A percentile compares a stretch with the other conserved stretches of the same genome.
Evolutionary conservation across 192 early-diverging fungal genomes (phyloP).

Genomic region (Backusella sp.): DNA sequence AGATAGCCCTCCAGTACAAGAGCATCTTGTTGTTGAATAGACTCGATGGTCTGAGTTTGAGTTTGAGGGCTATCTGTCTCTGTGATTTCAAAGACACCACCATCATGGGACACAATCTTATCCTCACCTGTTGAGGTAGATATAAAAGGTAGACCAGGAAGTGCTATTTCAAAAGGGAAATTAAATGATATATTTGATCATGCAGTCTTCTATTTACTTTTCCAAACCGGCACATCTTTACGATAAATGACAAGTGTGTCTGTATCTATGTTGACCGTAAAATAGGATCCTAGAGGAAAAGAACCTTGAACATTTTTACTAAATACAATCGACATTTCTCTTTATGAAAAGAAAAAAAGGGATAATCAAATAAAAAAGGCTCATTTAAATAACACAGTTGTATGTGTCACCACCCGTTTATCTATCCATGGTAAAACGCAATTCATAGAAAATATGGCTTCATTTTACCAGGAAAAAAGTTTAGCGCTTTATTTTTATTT

Average conservation of each 20-base stretch:
- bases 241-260: not conserved
- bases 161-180: constrained; percentile 10
- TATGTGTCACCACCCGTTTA: no score
- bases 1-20: constrained; percentile 19
- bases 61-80: constrained; percentile 33
- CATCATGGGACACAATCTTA: constrained; percentile 19
- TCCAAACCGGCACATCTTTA: constrained; percentile 16
- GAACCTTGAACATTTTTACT: not conserved
- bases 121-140: constrained; percentile 32
- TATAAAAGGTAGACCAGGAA: constrained; percentile 33
- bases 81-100: constrained; percentile 30
- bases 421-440: no score
- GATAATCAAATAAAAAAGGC: not conserved
- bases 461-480: no score
- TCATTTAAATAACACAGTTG: no score
- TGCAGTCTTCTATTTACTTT: constrained; percentile 19
- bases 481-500: no score
- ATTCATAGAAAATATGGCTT: no score
- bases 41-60: constrained; percentile 32
- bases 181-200: not conserved
- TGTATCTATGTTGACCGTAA: constrained; percentile 18
- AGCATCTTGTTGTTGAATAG: not conserved
- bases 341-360: not conserved
- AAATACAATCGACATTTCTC: not conserved
- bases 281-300: not conserved